These are phyloP conservation scores for Coemansia sp. DNA, from an alignment of 192 early-diverging fungal genomes.

Conservation along the genomic window DNA sequence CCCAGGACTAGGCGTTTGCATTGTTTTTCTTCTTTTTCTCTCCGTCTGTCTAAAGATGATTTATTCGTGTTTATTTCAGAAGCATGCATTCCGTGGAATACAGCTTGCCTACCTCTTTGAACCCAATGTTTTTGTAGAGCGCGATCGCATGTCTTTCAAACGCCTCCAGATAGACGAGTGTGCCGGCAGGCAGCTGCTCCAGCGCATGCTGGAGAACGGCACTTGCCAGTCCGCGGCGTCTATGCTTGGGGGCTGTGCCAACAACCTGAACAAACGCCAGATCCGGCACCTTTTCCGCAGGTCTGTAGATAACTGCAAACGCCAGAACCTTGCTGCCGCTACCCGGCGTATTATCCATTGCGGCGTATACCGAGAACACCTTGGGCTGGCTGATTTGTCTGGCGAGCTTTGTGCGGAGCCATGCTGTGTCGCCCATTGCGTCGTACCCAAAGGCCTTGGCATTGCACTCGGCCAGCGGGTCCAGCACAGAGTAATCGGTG, in stretches of 20 bases:
- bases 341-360: background rate
- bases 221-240: conserved; percentile 17
- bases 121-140: conserved; percentile 20
- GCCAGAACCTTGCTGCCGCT: background rate
- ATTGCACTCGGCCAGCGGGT: conserved; percentile 13
- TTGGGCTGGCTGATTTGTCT: conserved; percentile 13
- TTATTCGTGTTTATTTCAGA: conserved; percentile 2
- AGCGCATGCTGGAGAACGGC: conserved; percentile 12
- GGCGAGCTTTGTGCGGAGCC: conserved; percentile 24
- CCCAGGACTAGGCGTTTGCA: background rate
- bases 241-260: conserved; percentile 9
- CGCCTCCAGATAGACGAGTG: conserved; percentile 23
- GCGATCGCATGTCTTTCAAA: conserved; percentile 12
- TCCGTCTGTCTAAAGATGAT: too few relatives aligned
- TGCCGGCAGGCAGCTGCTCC: background rate
- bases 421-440: conserved; percentile 1
- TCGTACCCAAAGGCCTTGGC: conserved; percentile 21
- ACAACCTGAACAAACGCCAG: conserved; percentile 20
- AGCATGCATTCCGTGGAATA: conserved; percentile 9
- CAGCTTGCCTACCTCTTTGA: conserved; percentile 11
- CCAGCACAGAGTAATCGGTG: background rate
- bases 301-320: conserved; percentile 19
- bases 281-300: conserved; percentile 14
- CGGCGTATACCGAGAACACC: conserved; percentile 3
- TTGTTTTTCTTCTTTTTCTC: background rate